Conservation (phyloP, 1,139 yeast species). For the Saccharomycopsis phalli region DNA sequence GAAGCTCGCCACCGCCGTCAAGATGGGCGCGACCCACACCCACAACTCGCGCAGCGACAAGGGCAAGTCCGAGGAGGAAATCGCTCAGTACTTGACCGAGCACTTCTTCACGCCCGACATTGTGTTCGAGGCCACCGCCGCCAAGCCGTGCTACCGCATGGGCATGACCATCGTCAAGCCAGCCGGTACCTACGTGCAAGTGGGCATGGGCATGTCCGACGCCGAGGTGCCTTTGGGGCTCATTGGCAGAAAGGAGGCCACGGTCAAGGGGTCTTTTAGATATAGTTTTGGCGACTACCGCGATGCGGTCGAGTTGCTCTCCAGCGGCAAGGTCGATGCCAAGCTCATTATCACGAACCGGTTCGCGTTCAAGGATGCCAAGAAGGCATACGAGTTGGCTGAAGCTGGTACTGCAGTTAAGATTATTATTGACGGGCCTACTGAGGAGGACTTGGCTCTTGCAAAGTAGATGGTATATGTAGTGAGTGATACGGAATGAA, state of each 20-base stretch:
- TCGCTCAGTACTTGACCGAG: constrained; percentile 31
- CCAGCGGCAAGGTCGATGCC: constrained; percentile 54
- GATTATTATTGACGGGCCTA: constrained; percentile 52
- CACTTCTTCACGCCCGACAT: constrained; percentile 45
- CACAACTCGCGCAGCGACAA: constrained; percentile 39
- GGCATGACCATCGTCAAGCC: constrained; percentile 50
- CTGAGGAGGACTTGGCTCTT: constrained; percentile 12
- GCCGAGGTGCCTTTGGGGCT: constrained; percentile 67
- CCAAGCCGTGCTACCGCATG: constrained; percentile 56
- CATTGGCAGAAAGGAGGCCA: constrained; percentile 60
- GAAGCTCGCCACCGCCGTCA: constrained; percentile 50
- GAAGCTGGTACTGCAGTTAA: constrained; percentile 47
- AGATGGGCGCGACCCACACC: constrained; percentile 51
- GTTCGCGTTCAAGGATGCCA: constrained; percentile 65
- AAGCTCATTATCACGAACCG: constrained; percentile 72
- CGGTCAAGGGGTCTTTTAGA: constrained; percentile 70
- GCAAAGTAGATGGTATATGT: not conserved
- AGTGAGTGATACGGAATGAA: no score
- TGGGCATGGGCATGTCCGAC: constrained; percentile 65
- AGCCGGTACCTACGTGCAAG: constrained; percentile 65
- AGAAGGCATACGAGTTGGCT: constrained; percentile 66
- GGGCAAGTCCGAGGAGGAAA: constrained; percentile 28
- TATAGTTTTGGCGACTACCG: constrained; percentile 74
- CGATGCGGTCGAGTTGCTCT: constrained; percentile 60
- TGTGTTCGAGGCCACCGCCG: constrained; percentile 71